Evolutionary conservation across 2,329 filamentous ascomycete species (phyloP).

Genomic region (Fusarium liriodendri): DNA sequence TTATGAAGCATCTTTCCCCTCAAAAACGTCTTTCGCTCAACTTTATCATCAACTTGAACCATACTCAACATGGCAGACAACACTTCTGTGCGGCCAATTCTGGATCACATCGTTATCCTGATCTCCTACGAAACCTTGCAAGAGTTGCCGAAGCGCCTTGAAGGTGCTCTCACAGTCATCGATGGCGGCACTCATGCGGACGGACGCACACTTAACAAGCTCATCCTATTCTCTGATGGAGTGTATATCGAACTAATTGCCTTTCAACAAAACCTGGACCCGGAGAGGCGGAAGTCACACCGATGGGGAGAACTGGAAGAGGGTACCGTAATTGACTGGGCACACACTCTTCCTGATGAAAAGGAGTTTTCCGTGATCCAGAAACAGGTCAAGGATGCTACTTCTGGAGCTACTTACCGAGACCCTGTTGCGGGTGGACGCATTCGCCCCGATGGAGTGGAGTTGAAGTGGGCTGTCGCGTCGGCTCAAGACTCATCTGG

Average conservation of each 20-base stretch:
- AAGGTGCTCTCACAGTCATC: slow-evolving; percentile 12
- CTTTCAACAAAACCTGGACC: slow-evolving; percentile 20
- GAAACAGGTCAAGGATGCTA: neutral
- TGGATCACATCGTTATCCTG: slow-evolving; percentile 27
- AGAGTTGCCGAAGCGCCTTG: slow-evolving; percentile 6
- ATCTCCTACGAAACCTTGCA: slow-evolving; percentile 22
- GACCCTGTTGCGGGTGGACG: slow-evolving; percentile 21
- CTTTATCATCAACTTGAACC: rapidly evolving
- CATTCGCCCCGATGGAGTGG: slow-evolving; percentile 22
- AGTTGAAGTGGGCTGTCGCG: slow-evolving; percentile 27
- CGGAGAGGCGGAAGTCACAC: slow-evolving; percentile 16
- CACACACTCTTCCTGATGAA: slow-evolving; percentile 15
- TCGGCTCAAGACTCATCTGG: slow-evolving; percentile 11
- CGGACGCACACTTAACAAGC: slow-evolving; percentile 27
- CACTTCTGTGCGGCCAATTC: neutral
- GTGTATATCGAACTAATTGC: slow-evolving; percentile 34
- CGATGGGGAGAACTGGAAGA: slow-evolving; percentile 26
- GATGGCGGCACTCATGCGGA: slow-evolving; percentile 26
- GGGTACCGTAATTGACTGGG: slow-evolving; percentile 24
- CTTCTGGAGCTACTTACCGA: neutral
- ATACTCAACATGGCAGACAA: neutral
- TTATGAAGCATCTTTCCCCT: neutral
- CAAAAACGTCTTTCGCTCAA: neutral
- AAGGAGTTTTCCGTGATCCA: slow-evolving; percentile 17
- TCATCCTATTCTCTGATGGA: slow-evolving; percentile 15